These are phyloP conservation scores for Ilyonectria destructans DNA, from an alignment of 2,329 filamentous ascomycete genomes.

Conservation along the genomic window DNA sequence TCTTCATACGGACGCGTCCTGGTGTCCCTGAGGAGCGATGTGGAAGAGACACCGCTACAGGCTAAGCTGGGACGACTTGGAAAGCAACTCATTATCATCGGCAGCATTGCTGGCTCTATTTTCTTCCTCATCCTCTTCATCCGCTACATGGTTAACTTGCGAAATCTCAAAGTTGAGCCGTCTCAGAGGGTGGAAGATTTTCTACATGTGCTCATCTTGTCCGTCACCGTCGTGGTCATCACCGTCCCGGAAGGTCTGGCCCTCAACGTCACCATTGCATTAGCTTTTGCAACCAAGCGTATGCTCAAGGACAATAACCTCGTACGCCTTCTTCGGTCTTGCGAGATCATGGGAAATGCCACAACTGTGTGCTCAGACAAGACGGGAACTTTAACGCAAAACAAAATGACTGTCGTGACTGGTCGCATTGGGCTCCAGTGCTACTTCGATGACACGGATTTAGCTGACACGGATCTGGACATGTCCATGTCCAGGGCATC, in stretches of 20 bases:
- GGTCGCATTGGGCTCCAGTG: slow-evolving; percentile 66
- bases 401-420: slow-evolving; percentile 74
- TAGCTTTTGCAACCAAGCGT: slow-evolving; percentile 75
- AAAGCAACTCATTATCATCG: slow-evolving; percentile 76
- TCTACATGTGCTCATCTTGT: slow-evolving; percentile 71
- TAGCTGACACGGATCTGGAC: slow-evolving; percentile 38
- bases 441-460: slow-evolving; percentile 56
- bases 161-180: slow-evolving; percentile 57
- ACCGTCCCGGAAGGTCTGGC: slow-evolving; percentile 74
- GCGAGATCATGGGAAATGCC: slow-evolving; percentile 77
- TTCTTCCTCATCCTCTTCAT: slow-evolving; percentile 62
- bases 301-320: slow-evolving; percentile 77
- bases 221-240: slow-evolving; percentile 73
- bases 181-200: slow-evolving; percentile 71
- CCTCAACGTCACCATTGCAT: slow-evolving; percentile 73
- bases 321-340: slow-evolving; percentile 72
- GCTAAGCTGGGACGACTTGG: slow-evolving; percentile 84
- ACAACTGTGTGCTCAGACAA: slow-evolving; percentile 78
- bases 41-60: slow-evolving; percentile 84
- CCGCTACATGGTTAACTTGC: slow-evolving; percentile 55
- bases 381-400: slow-evolving; percentile 76
- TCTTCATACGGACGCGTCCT: slow-evolving; percentile 84
- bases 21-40: slow-evolving; percentile 83
- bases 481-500: slow-evolving; percentile 42
- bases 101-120: slow-evolving; percentile 58